These are phyloP conservation scores for Millerago galiae DNA, from an alignment of 805 yeast species.

Conservation along the genomic window DNA sequence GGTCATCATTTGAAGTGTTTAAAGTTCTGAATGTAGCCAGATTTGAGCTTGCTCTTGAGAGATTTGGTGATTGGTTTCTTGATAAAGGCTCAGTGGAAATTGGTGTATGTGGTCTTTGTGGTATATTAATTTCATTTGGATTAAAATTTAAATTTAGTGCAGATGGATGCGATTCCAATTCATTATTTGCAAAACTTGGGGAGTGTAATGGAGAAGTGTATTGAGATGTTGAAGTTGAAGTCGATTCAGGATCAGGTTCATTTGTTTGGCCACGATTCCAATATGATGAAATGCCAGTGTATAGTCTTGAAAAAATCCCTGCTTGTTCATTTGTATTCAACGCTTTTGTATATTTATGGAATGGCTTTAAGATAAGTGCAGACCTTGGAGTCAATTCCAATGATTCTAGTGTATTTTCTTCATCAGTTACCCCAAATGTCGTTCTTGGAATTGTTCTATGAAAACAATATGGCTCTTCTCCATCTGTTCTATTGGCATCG, in stretches of 20 bases:
- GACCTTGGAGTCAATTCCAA: slow-evolving; percentile 68
- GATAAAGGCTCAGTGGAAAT: slow-evolving; percentile 15
- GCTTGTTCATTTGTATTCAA: slow-evolving; percentile 13
- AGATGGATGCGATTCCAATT: slow-evolving; percentile 17
- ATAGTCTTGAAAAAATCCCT: slow-evolving; percentile 28
- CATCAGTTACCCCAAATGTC: slow-evolving; percentile 57
- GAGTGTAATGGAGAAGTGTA: slow-evolving; percentile 24
- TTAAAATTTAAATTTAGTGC: slow-evolving; percentile 16
- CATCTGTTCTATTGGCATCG: slow-evolving; percentile 43
- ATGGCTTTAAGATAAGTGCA: slow-evolving; percentile 66
- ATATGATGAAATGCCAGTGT: slow-evolving; percentile 28
- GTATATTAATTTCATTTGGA: slow-evolving; percentile 8
- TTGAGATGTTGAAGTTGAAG: slow-evolving; percentile 19
- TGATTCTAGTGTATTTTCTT: slow-evolving; percentile 43
- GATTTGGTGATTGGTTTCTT: slow-evolving; percentile 5
- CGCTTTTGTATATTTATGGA: slow-evolving; percentile 26
- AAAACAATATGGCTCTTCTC: slow-evolving; percentile 37
- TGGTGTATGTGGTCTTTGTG: slow-evolving; percentile 12
- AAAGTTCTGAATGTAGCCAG: slow-evolving; percentile 24
- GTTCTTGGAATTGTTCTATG: slow-evolving; percentile 54
- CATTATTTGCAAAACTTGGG: slow-evolving; percentile 11
- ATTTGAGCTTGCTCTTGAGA: slow-evolving; percentile 9
- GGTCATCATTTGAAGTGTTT: slow-evolving; percentile 28
- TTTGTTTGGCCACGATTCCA: slow-evolving; percentile 20
- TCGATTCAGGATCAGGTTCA: slow-evolving; percentile 1